Percentiles rank a stretch among this genome's conserved stretches.
phyloP scores from a whole-genome alignment of 73 alveolate species.

The Blepharisma stoltei region DNA sequence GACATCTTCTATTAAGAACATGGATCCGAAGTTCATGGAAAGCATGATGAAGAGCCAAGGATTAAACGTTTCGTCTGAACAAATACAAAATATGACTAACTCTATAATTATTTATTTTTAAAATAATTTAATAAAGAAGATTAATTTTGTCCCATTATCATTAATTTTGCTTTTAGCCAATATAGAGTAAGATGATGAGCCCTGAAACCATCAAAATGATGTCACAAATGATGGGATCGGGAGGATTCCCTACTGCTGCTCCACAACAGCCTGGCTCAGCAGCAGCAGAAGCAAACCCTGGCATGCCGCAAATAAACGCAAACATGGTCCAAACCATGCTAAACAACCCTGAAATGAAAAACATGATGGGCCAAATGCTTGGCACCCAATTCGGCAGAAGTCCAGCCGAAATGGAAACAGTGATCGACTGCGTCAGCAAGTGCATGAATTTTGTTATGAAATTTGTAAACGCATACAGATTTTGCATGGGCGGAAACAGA shows the following conservation, averaged over 20 bases:
- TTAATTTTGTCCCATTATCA: not conserved
- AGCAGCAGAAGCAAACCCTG: not conserved
- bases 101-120: not conserved
- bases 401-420: constrained; percentile 4
- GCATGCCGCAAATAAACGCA: not conserved
- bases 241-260: not conserved
- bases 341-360: constrained; percentile 18
- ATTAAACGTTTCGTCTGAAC: constrained; percentile 1
- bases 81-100: constrained; percentile 12
- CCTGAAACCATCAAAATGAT: constrained; percentile 11
- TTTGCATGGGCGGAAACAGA: not conserved
- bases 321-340: not conserved
- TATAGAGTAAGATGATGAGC: not conserved
- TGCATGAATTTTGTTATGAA: not conserved
- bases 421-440: not conserved
- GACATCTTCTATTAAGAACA: not conserved
- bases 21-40: constrained; percentile 15
- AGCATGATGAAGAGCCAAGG: not conserved
- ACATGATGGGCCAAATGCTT: not conserved
- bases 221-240: not conserved
- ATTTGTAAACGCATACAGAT: not conserved
- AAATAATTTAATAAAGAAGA: not conserved
- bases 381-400: constrained; percentile 8
- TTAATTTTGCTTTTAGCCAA: not conserved
- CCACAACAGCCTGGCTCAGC: not conserved